These are phyloP conservation scores for Phyllachora maydis DNA, from an alignment of 2,329 filamentous ascomycete species.

Conservation along the genomic window DNA sequence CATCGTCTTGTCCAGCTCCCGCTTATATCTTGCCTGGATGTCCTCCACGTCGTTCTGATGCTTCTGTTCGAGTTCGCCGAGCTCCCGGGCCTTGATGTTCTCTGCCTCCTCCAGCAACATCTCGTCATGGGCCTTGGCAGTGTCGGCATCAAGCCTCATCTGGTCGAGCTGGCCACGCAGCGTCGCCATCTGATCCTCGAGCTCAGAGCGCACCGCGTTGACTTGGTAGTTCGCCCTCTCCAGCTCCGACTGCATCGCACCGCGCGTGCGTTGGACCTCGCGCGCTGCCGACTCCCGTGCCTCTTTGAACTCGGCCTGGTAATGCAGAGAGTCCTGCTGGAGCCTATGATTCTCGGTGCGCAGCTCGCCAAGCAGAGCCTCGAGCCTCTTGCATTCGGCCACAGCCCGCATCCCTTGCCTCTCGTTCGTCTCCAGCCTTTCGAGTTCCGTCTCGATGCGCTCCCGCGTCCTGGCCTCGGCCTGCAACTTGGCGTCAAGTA, in stretches of 20 bases:
- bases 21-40: constrained; percentile 53
- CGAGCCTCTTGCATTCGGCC: constrained; percentile 39
- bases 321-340: constrained; percentile 44
- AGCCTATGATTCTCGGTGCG: constrained; percentile 51
- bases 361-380: constrained; percentile 30
- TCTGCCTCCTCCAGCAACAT: constrained; percentile 69
- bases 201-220: constrained; percentile 60
- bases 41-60: constrained; percentile 55
- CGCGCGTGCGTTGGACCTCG: constrained; percentile 64
- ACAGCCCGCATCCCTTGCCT: constrained; percentile 43
- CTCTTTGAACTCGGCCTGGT: constrained; percentile 68
- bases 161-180: constrained; percentile 59
- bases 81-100: constrained; percentile 37
- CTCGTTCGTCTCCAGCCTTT: constrained; percentile 42
- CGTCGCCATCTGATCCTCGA: constrained; percentile 59
- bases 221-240: constrained; percentile 72
- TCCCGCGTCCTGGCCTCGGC: constrained; percentile 52
- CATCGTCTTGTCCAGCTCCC: constrained; percentile 47
- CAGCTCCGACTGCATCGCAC: constrained; percentile 61
- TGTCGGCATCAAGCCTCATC: constrained; percentile 60
- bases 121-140: constrained; percentile 60
- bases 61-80: constrained; percentile 29
- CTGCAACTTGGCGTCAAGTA: constrained; percentile 57
- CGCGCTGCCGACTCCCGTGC: constrained; percentile 58
- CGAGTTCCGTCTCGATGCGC: constrained; percentile 44